Conservation (phyloP, 345 rosid species). For the Noccaea caerulescens region DNA sequence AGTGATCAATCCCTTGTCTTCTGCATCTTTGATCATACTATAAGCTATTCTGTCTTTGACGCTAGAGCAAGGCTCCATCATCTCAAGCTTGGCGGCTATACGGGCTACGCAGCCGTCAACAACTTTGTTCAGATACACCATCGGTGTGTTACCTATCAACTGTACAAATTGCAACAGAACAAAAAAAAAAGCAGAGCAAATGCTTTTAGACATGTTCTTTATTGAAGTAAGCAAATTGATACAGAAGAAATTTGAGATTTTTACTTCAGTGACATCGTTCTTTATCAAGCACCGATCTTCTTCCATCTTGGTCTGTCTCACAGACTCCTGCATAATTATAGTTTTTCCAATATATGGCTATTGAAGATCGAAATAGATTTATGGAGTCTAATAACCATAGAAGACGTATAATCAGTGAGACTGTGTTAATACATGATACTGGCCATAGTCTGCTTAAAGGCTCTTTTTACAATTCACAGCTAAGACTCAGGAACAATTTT, state of each 20-base stretch:
- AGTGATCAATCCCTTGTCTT: constrained; percentile 62
- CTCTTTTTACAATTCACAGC: too few relatives aligned
- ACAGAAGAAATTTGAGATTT: neutral
- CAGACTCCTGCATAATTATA: neutral
- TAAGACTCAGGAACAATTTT: too few relatives aligned
- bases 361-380: too few relatives aligned
- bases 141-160: constrained; percentile 68
- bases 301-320: constrained; percentile 34
- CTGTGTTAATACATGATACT: too few relatives aligned
- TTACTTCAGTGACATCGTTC: constrained; percentile 45
- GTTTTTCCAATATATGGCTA: too few relatives aligned
- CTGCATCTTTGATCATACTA: constrained; percentile 76
- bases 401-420: too few relatives aligned
- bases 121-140: constrained; percentile 65
- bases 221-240: neutral
- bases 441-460: too few relatives aligned
- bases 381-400: too few relatives aligned
- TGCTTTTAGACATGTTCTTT: neutral
- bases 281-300: constrained; percentile 34
- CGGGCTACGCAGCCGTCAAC: constrained; percentile 69
- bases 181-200: neutral
- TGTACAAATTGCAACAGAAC: constrained; percentile 19
- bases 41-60: constrained; percentile 67
- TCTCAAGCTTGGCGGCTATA: constrained; percentile 73
- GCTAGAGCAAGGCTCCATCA: constrained; percentile 57